These are phyloP conservation scores for Cladosporium oxysporum DNA, from an alignment of 2,329 filamentous ascomycete genomes.

Conservation along the genomic window DNA sequence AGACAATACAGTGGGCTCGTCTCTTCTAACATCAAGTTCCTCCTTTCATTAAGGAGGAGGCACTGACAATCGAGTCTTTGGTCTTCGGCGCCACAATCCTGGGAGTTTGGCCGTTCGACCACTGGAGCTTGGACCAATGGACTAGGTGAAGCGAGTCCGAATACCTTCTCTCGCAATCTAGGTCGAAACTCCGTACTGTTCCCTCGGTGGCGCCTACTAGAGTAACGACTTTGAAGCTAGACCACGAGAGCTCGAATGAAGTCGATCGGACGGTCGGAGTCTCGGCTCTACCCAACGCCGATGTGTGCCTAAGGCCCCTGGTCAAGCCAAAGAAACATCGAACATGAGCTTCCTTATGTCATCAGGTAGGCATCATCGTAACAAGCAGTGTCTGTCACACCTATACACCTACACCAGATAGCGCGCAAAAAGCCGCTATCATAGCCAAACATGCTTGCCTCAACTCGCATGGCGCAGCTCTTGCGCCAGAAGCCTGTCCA, in stretches of 20 bases:
- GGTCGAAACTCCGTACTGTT: too few species aligned
- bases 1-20: not conserved
- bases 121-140: not conserved
- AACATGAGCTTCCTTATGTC: not conserved
- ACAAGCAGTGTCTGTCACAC: not conserved
- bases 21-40: not conserved
- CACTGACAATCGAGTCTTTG: not conserved
- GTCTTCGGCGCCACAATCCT: not conserved
- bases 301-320: not conserved
- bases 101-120: not conserved
- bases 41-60: not conserved
- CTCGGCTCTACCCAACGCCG: not conserved
- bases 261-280: not conserved
- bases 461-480: constrained; percentile 12
- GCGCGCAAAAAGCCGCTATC: not conserved
- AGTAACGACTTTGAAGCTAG: too few species aligned
- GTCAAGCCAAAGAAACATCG: not conserved
- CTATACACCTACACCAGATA: not conserved
- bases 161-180: not conserved
- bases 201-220: too few species aligned
- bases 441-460: constrained; percentile 14
- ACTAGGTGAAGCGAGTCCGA: not conserved
- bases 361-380: constrained; percentile 5
- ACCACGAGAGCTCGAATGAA: not conserved
- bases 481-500: constrained; percentile 18